phyloP scores from a whole-genome alignment of 768 basidiomycete genomes.

The Rhodocollybia butyracea region DNA sequence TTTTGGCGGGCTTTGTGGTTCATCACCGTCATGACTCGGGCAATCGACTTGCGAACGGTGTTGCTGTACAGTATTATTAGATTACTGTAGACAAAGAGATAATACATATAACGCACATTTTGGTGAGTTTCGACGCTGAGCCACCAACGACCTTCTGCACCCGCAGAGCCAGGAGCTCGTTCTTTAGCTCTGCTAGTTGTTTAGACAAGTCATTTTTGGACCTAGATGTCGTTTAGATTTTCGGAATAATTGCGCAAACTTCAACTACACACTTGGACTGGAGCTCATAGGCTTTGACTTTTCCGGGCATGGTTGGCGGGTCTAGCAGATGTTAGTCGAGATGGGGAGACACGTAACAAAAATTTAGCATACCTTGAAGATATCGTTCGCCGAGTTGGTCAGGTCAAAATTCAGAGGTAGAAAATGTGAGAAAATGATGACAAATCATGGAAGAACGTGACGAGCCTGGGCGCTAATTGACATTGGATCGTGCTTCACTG shows the following conservation, averaged over 20 bases:
- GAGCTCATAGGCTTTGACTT: constrained; percentile 96
- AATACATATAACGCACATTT: constrained; percentile 68
- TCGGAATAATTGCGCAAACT: not conserved
- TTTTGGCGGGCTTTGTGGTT: constrained; percentile 98
- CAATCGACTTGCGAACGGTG: constrained; percentile 97
- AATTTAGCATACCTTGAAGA: constrained; percentile 8
- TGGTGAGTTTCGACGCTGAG: constrained; percentile 92
- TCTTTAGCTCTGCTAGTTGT: constrained; percentile 92
- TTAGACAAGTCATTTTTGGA: constrained; percentile 96
- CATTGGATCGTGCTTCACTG: no score
- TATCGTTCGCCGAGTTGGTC: constrained; percentile 3
- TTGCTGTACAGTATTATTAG: constrained; percentile 49
- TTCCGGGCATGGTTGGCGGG: constrained; percentile 70
- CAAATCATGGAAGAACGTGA: not conserved
- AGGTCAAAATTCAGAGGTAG: no score
- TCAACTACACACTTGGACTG: constrained; percentile 76
- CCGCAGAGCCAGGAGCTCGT: constrained; percentile 87
- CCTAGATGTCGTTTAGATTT: constrained; percentile 40
- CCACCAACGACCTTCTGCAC: constrained; percentile 99
- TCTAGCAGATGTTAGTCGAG: constrained; percentile 11
- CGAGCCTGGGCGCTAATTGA: no score
- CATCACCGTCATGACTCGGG: constrained; percentile 96
- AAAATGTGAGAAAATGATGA: not conserved
- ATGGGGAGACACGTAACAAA: not conserved
- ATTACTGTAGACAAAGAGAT: not conserved